phyloP scores from a whole-genome alignment of 805 yeast genomes.

The Groenewaldozyma salmanticensis region DNA sequence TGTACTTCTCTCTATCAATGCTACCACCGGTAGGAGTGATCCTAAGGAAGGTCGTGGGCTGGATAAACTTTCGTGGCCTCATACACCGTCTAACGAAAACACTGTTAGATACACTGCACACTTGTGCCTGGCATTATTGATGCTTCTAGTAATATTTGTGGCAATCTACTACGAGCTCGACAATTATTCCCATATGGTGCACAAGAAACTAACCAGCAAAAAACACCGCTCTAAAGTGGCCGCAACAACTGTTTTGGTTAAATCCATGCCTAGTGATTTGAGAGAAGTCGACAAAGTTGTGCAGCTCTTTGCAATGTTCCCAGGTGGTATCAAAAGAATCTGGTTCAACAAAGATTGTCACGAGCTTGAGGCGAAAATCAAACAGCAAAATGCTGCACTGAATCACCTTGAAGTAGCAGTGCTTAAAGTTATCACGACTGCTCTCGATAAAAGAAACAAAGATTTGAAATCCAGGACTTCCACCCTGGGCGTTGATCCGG shows the following conservation, averaged over 20 bases:
- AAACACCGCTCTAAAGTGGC: constrained; percentile 18
- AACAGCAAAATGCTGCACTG: constrained; percentile 24
- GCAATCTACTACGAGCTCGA: not conserved
- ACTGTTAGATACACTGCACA: constrained; percentile 49
- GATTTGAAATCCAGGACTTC: not conserved
- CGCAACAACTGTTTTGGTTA: constrained; percentile 52
- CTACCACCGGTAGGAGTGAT: constrained; percentile 24
- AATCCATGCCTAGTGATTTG: constrained; percentile 48
- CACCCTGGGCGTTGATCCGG: not conserved
- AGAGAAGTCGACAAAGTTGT: constrained; percentile 43
- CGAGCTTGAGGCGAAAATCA: constrained; percentile 28
- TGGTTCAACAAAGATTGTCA: constrained; percentile 49
- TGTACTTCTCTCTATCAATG: constrained; percentile 54
- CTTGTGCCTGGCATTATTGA: constrained; percentile 46
- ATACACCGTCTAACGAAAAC: constrained; percentile 42
- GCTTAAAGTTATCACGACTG: constrained; percentile 29
- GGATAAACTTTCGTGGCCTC: constrained; percentile 63
- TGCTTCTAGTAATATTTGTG: constrained; percentile 47
- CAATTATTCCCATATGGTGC: constrained; percentile 32
- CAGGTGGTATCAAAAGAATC: constrained; percentile 45
- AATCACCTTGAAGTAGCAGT: constrained; percentile 33
- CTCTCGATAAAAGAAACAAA: constrained; percentile 1
- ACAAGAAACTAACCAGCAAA: constrained; percentile 28
- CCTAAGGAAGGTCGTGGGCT: constrained; percentile 34
- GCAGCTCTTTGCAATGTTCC: constrained; percentile 42